Evolutionary conservation across 108 stramenopile species (phyloP).

Genomic region (Pseudonitzschia pungens): DNA sequence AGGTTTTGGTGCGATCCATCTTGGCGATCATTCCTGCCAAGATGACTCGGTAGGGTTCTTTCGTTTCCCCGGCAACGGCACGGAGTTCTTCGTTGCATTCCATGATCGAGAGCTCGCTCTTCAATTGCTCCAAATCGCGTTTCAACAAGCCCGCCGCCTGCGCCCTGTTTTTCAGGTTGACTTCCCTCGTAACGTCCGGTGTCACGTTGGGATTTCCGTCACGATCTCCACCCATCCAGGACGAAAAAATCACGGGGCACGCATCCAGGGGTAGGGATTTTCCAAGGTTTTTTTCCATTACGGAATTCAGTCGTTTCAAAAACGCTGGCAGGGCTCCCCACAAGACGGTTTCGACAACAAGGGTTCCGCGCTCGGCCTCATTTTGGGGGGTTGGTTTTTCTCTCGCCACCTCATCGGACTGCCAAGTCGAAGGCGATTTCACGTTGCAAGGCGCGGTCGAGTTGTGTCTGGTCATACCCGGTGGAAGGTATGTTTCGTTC

Average conservation of each 20-base stretch:
- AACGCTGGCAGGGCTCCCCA: constrained; percentile 92
- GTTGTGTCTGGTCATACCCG: constrained; percentile 45
- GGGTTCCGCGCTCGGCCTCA: constrained; percentile 91
- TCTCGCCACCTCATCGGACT: constrained; percentile 88
- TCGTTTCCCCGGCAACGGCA: constrained; percentile 48
- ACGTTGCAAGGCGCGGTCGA: constrained; percentile 65
- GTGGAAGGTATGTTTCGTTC: constrained; percentile 8
- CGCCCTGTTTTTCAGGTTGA: constrained; percentile 76
- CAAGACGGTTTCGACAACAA: constrained; percentile 93
- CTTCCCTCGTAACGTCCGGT: constrained; percentile 86
- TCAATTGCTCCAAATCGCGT: constrained; percentile 64
- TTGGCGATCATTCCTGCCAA: constrained; percentile 58
- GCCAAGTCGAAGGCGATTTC: constrained; percentile 84
- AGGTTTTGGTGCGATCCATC: constrained; percentile 50
- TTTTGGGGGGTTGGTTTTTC: constrained; percentile 89
- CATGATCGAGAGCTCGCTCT: constrained; percentile 54
- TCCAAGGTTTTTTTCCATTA: constrained; percentile 56
- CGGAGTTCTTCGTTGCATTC: constrained; percentile 51
- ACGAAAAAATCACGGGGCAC: constrained; percentile 84
- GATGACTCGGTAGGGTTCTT: constrained; percentile 73
- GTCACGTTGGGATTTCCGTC: constrained; percentile 98
- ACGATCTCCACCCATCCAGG: constrained; percentile 99
- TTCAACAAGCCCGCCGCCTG: constrained; percentile 81
- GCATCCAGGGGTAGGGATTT: constrained; percentile 79
- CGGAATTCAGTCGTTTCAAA: constrained; percentile 89